Evolutionary conservation across 257 asterid species (phyloP).

Genomic region (Solanum chilense): DNA sequence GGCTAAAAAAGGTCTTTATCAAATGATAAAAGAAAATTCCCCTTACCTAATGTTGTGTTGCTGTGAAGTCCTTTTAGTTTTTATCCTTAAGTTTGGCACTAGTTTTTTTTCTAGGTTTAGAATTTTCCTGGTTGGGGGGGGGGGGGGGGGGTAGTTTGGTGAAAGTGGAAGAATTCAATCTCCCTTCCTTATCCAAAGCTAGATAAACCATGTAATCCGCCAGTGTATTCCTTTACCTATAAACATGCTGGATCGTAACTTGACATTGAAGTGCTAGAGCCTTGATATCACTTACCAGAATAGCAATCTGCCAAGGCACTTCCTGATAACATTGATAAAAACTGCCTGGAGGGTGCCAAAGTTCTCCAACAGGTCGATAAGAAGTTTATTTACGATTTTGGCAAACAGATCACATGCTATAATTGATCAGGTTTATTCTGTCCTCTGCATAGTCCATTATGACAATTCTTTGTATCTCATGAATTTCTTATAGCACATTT

Average conservation of each 20-base stretch:
- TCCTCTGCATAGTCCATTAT: not conserved
- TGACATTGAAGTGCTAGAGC: not conserved
- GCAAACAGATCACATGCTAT: constrained; percentile 63
- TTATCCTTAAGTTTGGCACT: too few species aligned
- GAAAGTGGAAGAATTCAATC: not conserved
- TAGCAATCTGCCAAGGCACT: too few species aligned
- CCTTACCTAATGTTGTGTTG: too few species aligned
- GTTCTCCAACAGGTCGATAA: not conserved
- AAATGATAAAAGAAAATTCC: too few species aligned
- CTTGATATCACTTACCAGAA: not conserved
- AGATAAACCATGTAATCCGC: not conserved
- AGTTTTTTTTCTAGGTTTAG: too few species aligned
- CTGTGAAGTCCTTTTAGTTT: too few species aligned
- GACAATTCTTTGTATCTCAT: not conserved
- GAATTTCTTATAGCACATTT: not conserved
- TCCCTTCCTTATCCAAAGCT: not conserved
- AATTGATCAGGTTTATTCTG: constrained; percentile 61
- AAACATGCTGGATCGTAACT: not conserved
- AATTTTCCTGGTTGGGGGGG: too few species aligned
- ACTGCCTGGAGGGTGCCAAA: not conserved
- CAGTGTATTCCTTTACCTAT: too few species aligned
- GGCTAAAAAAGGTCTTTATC: too few species aligned
- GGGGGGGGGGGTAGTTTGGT: too few species aligned
- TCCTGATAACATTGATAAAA: not conserved
- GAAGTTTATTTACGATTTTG: not conserved